Evolutionary conservation across 2,329 filamentous ascomycete genomes (phyloP).

Genomic region (Didymella pomorum): DNA sequence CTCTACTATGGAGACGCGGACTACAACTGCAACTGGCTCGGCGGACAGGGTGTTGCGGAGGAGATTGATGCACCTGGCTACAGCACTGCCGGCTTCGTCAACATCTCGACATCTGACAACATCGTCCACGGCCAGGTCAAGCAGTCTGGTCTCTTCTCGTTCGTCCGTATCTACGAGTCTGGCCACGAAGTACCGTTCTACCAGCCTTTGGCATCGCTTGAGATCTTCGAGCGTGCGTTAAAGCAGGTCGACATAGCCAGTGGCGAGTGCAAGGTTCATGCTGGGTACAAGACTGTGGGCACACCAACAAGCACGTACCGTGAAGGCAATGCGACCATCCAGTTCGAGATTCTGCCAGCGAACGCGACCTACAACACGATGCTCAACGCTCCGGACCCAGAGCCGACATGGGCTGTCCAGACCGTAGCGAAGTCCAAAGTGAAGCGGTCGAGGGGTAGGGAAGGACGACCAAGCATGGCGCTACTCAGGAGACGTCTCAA

Average conservation of each 20-base stretch:
- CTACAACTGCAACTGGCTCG: conserved; percentile 59
- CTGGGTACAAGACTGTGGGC: conserved; percentile 46
- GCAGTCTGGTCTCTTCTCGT: conserved; percentile 61
- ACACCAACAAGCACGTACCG: conserved; percentile 49
- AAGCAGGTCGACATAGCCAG: conserved; percentile 60
- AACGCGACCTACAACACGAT: conserved; percentile 60
- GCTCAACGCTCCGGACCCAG: conserved; percentile 53
- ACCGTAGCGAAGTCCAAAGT: conserved; percentile 22
- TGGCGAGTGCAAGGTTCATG: conserved; percentile 46
- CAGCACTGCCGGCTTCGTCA: conserved; percentile 56
- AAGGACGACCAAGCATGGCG: conserved; percentile 30
- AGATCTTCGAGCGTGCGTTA: conserved; percentile 60
- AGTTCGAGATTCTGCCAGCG: conserved; percentile 52
- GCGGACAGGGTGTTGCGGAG: conserved; percentile 53
- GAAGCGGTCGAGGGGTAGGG: conserved; percentile 28
- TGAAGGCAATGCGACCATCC: conserved; percentile 57
- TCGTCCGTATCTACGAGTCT: conserved; percentile 60
- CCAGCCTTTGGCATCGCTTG: conserved; percentile 59
- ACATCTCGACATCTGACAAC: conserved; percentile 55
- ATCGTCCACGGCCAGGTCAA: conserved; percentile 63
- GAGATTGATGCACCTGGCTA: conserved; percentile 55
- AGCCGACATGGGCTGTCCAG: conserved; percentile 39
- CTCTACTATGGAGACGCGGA: conserved; percentile 59
- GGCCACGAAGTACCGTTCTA: conserved; percentile 64
- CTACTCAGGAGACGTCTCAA: conserved; percentile 25